Evolutionary conservation across 2,329 filamentous ascomycete species (phyloP), one percentile per base, ranked within the genome.

Genomic region (Cytospora mali): DNA sequence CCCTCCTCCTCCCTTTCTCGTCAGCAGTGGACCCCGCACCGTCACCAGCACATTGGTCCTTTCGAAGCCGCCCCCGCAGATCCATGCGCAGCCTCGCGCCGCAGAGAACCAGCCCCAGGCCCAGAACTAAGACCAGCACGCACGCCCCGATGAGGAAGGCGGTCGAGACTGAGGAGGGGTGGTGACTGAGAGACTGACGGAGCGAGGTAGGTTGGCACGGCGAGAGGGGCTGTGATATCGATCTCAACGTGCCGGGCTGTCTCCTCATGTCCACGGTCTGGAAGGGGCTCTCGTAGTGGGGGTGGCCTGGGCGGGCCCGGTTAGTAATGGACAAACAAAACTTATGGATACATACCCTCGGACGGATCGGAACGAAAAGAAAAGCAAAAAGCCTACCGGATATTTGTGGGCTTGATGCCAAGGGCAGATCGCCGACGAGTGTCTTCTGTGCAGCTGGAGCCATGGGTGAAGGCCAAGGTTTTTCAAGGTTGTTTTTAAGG

Each of bases 241-340:
- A 57, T 13, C 29, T 49, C n/a, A 27, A 10, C 16, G 33, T 23
- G 29, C 52, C 27, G 5, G 27, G 42, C 6, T 7, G 18, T 10
- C 6, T 11, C 3, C 33, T 4, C 46, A 64, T 18, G 52, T 60
- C 57, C 58, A 64, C 6, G 3, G 48, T 39, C 23, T 54, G 55
- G 61, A 62, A 62, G 39, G 61, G 61, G 28, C 61, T 62, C 49
- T 62, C 27, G 23, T 62, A 62, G 13, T 62, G 61, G 2, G 50
- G n/a, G 55, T 60, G 49, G 42, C 42, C 42, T 46, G 42, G n/a
- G n/a, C 4, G 9, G 9, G 31, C n/a, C 16, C 29, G 58, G 39
- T 60, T n/a, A 46, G 58, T 11, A 59, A n/a, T 21, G 55, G 35
- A 25, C 50, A 49, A 49, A 23, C 46, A 39, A 18, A 10, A 4